Percentiles rank a stretch among this genome's conserved stretches.
Evolutionary conservation across 2,329 filamentous ascomycete genomes (phyloP).

Genomic region (Aspergillus latus): DNA sequence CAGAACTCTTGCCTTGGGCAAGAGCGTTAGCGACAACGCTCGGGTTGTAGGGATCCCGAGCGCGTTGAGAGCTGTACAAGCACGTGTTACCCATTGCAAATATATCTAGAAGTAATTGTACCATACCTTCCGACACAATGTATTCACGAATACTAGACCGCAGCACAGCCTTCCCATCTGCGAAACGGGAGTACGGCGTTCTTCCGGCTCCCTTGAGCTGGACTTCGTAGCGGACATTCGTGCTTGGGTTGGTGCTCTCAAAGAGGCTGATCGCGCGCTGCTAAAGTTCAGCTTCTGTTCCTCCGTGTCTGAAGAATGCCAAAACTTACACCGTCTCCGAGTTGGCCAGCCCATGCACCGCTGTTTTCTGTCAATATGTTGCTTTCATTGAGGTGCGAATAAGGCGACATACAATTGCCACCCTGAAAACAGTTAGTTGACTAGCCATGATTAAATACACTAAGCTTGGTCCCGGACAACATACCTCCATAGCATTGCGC

Average conservation of each 20-base stretch:
- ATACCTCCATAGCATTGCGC: conserved; percentile 92
- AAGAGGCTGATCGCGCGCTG: conserved; percentile 86
- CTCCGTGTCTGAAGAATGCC: not conserved
- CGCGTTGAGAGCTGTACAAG: conserved; percentile 63
- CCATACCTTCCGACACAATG: conserved; percentile 75
- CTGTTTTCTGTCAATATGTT: conserved; percentile 44
- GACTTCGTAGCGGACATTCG: conserved; percentile 76
- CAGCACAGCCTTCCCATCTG: conserved; percentile 91
- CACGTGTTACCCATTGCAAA: not conserved
- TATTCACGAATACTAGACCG: conserved; percentile 93
- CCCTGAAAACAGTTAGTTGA: conserved; percentile 31
- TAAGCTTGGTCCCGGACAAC: conserved; percentile 43
- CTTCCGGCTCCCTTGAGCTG: conserved; percentile 92
- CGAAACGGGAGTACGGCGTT: conserved; percentile 94
- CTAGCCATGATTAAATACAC: not conserved
- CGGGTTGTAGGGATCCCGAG: conserved; percentile 83
- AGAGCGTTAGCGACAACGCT: conserved; percentile 76
- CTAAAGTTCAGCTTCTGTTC: conserved; percentile 6
- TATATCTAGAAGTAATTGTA: not conserved
- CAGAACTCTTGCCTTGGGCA: conserved; percentile 69
- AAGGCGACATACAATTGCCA: conserved; percentile 49
- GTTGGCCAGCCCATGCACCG: conserved; percentile 91
- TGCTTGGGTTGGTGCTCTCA: conserved; percentile 74
- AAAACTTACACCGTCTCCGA: conserved; percentile 71
- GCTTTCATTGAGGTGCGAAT: not conserved